phyloP scores from a whole-genome alignment of 176 grass and related monocot genomes.

The sorghum (Sorghum bicolor) region DNA sequence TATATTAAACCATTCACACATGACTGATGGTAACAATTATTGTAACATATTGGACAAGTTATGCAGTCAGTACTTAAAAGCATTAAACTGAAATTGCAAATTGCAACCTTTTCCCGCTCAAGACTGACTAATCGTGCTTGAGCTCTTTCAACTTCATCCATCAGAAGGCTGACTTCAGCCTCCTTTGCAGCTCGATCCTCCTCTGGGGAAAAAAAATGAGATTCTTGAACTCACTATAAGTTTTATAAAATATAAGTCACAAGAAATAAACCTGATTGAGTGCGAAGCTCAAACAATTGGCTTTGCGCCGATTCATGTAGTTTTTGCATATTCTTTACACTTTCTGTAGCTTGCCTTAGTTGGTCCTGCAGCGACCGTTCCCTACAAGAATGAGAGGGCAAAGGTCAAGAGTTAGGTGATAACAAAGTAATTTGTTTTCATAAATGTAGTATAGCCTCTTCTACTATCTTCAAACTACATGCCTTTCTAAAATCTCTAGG shows the following conservation, averaged over 20 bases:
- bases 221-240: conserved; percentile 28
- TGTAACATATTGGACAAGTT: not conserved
- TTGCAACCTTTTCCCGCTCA: conserved; percentile 87
- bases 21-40: not conserved
- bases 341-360: conserved; percentile 94
- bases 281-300: conserved; percentile 96
- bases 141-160: conserved; percentile 99
- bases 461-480: not conserved
- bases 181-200: conserved; percentile 92
- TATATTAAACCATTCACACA: not conserved
- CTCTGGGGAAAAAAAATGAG: conserved; percentile 49
- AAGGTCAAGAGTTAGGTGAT: conserved; percentile 12
- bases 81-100: not conserved
- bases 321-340: conserved; percentile 99
- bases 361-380: conserved; percentile 91
- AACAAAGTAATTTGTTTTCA: not conserved
- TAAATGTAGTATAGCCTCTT: not conserved
- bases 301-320: conserved; percentile 93
- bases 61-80: conserved; percentile 12
- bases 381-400: conserved; percentile 42
- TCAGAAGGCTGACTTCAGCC: conserved; percentile 76
- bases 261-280: conserved; percentile 78
- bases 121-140: conserved; percentile 89
- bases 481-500: not conserved
- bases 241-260: conserved; percentile 4